Evolutionary conservation across 345 rosid genomes (phyloP).

Genomic region (Hypericum androsaemum): DNA sequence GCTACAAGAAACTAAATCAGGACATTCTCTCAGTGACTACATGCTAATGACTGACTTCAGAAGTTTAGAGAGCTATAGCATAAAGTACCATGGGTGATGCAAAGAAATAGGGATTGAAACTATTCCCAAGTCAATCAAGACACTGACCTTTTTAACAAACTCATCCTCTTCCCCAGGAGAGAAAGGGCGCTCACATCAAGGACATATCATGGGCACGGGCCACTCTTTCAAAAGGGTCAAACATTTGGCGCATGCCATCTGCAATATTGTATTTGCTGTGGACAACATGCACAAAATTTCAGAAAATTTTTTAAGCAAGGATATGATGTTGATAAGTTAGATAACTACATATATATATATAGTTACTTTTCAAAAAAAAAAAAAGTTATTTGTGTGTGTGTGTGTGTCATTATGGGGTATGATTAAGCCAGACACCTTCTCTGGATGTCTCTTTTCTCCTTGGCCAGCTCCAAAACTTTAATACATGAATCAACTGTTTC

Average conservation of each 20-base stretch:
- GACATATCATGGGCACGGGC: slow-evolving; percentile 87
- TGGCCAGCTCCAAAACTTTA: slow-evolving; percentile 61
- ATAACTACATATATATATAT: slow-evolving; percentile 3
- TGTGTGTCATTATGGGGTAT: slow-evolving; percentile 7
- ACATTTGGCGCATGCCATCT: slow-evolving; percentile 88
- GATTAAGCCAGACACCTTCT: slow-evolving; percentile 49
- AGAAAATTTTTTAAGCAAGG: slow-evolving; percentile 13
- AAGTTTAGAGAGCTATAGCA: too few relatives aligned
- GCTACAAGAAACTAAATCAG: slow-evolving; percentile 7
- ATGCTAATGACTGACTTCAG: too few relatives aligned
- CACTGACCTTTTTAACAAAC: slow-evolving; percentile 78
- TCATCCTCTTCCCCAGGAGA: slow-evolving; percentile 79
- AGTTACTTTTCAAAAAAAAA: too few relatives aligned
- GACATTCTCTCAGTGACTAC: not conserved
- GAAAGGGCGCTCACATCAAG: slow-evolving; percentile 94
- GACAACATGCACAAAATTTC: slow-evolving; percentile 3
- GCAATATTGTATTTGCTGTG: slow-evolving; percentile 89
- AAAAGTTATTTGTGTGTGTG: too few relatives aligned
- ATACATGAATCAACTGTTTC: slow-evolving; percentile 54
- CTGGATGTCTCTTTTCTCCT: slow-evolving; percentile 63
- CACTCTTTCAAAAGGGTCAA: slow-evolving; percentile 86
- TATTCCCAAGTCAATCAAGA: too few relatives aligned
- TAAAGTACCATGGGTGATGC: not conserved
- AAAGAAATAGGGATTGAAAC: not conserved
- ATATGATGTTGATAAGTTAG: slow-evolving; percentile 3